Evolutionary conservation across 352 stramenopile species (phyloP), one percentile per base, ranked within the genome.

Genomic region (Peronospora belbahrii): DNA sequence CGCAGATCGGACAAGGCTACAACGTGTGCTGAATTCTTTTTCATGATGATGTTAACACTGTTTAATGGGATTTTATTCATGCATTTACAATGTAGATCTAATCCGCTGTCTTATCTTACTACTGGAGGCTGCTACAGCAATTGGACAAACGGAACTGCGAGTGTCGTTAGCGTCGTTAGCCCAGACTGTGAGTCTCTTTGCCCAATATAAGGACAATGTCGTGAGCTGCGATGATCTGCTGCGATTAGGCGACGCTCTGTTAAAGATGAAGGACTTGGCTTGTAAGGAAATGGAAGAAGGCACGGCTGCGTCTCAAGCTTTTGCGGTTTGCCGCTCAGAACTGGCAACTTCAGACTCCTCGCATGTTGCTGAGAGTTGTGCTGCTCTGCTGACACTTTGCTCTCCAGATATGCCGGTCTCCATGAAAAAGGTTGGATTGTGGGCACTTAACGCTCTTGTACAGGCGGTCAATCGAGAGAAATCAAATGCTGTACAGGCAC

Each of bases 321-420:
- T 64, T 31, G 22, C 17, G 8, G 47, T 66, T 22, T 15, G 47
- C 24, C 42, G 37, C 17, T 55, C 49, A 9, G 45, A 55, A 8
- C 14, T 67, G 17, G 33, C n/a, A 7, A 42, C 65, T 46, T 23
- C 17, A 10, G 35, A 64, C 9, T 31, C 18, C 9, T 52, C 44
- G 2, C 22, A 24, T 24, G 23, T 57, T 28, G 20, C 52, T 38
- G 33, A 55, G 38, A 37, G 37, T 25, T 67, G 63, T 36, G 17
- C 25, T 24, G 62, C 72, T 2, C 69, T 84, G 31, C 31, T 71
- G 14, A 46, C 59, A 0, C 35, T 88, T 34, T 59, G 82, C 19
- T 79, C 74, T 1, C 70, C 72, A 5, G 65, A 81, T 31, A 74
- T 83, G 63, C 74, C 77, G 2, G 46, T 58, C 6, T 59, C 58